Evolutionary conservation across 192 early-diverging fungal species (phyloP).

Genomic region (Mortierella antarctica): DNA sequence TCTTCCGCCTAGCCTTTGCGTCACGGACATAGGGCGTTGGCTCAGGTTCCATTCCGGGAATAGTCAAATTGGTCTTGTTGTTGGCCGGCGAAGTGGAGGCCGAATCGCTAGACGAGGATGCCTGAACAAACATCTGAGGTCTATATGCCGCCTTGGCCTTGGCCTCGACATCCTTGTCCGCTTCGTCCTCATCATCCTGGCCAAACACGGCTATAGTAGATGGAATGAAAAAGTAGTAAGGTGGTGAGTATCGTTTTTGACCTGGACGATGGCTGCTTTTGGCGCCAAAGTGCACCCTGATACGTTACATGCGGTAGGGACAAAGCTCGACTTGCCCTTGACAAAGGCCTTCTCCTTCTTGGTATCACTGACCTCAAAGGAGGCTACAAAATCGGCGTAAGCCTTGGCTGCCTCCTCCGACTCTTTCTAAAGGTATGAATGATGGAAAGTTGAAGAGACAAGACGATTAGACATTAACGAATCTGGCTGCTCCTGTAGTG

Average conservation of each 20-base stretch:
- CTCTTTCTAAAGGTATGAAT: slow-evolving; percentile 65
- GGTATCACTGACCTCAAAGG: slow-evolving; percentile 72
- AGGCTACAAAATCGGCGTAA: slow-evolving; percentile 83
- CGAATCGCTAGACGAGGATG: slow-evolving; percentile 15
- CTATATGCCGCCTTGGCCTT: slow-evolving; percentile 48
- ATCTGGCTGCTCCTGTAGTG: too few relatives aligned
- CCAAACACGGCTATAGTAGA: slow-evolving; percentile 52
- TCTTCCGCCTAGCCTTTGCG: slow-evolving; percentile 69
- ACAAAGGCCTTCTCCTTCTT: slow-evolving; percentile 62
- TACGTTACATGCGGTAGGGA: slow-evolving; percentile 46
- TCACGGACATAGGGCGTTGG: slow-evolving; percentile 44
- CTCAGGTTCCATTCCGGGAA: slow-evolving; percentile 51
- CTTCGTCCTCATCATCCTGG: slow-evolving; percentile 54
- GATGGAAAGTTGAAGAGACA: background rate
- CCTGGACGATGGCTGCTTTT: too few relatives aligned
- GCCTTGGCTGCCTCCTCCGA: slow-evolving; percentile 82
- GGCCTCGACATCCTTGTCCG: slow-evolving; percentile 17
- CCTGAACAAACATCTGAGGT: slow-evolving; percentile 40
- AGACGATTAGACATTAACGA: too few relatives aligned
- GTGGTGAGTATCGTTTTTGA: background rate
- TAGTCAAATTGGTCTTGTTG: slow-evolving; percentile 17
- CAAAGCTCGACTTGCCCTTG: slow-evolving; percentile 57
- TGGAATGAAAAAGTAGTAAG: background rate
- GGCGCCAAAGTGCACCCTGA: too few relatives aligned
- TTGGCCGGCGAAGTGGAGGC: background rate